Conservation (phyloP, 768 basidiomycete species). For the Mycena alexandri region DNA sequence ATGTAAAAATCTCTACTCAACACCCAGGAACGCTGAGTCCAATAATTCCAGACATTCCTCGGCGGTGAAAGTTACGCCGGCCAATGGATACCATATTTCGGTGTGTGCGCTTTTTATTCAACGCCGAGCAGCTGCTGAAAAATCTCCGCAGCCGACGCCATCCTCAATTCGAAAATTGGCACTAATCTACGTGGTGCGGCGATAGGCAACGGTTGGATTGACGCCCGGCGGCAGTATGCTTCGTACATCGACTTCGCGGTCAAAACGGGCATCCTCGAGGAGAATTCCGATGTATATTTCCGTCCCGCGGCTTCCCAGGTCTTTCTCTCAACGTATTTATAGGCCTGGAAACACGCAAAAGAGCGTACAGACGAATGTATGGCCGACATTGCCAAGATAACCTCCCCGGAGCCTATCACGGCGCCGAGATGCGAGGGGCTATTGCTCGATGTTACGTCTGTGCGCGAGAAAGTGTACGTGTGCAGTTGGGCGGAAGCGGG, state of each 20-base stretch:
- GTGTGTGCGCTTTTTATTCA: constrained; percentile 52
- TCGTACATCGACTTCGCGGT: constrained; percentile 90
- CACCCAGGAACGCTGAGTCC: constrained; percentile 8
- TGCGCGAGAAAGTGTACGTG: constrained; percentile 56
- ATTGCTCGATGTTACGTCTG: constrained; percentile 57
- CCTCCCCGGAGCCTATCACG: constrained; percentile 67
- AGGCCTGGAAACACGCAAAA: constrained; percentile 76
- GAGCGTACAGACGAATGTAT: constrained; percentile 72
- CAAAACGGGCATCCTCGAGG: constrained; percentile 82
- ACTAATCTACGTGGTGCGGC: constrained; percentile 83
- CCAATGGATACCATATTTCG: constrained; percentile 97
- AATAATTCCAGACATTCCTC: constrained; percentile 83
- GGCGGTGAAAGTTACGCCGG: constrained; percentile 98
- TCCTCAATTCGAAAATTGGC: constrained; percentile 71
- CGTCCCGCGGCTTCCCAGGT: constrained; percentile 15
- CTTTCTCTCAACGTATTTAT: constrained; percentile 18
- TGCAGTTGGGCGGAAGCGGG: background rate
- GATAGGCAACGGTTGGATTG: constrained; percentile 99
- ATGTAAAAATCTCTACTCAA: constrained; percentile 47
- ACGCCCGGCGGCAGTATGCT: constrained; percentile 88
- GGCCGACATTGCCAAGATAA: constrained; percentile 55
- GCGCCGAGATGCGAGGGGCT: constrained; percentile 72
- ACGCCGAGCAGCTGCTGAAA: constrained; percentile 15
- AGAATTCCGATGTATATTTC: constrained; percentile 71
- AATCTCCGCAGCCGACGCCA: constrained; percentile 73